phyloP scores from a whole-genome alignment of 768 basidiomycete species.

The Cytidiella melzeri region DNA sequence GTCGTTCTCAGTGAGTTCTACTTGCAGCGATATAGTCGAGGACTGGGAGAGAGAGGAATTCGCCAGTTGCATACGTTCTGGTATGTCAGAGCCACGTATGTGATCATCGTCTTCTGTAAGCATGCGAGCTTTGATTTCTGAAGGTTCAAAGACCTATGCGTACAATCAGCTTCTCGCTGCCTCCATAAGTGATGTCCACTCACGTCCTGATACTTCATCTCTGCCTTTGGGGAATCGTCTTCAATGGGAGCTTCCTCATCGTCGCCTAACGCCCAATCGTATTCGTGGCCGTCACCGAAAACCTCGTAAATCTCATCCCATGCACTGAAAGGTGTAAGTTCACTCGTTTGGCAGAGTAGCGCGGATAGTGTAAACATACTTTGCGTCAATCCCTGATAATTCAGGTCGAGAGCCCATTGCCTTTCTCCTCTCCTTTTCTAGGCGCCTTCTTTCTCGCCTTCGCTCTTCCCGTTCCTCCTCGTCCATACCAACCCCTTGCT shows the following conservation, averaged over 20 bases:
- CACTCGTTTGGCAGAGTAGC: conserved; percentile 1
- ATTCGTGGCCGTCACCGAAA: conserved; percentile 95
- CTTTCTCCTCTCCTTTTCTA: conserved; percentile 61
- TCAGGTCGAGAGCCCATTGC: conserved; percentile 63
- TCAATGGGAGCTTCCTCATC: conserved; percentile 59
- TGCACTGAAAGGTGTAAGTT: conserved; percentile 44
- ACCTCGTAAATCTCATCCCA: conserved; percentile 96
- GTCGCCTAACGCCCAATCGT: conserved; percentile 87
- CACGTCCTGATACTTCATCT: conserved; percentile 85
- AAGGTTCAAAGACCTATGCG: conserved; percentile 90
- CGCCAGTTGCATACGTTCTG: conserved; percentile 92
- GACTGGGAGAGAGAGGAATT: conserved; percentile 74
- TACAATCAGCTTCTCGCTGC: conserved; percentile 6
- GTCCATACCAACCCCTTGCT: conserved; percentile 54
- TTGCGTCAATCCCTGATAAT: conserved; percentile 75
- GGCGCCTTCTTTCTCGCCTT: conserved; percentile 58
- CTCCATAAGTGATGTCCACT: conserved; percentile 14
- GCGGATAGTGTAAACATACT: conserved; percentile 42
- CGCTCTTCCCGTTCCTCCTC: conserved; percentile 74
- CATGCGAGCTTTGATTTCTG: conserved; percentile 85
- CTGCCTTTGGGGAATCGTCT: conserved; percentile 48
- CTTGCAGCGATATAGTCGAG: conserved; percentile 54
- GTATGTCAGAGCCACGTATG: conserved; percentile 84
- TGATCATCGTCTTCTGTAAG: conserved; percentile 92
- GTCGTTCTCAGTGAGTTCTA: conserved; percentile 64